phyloP scores from a whole-genome alignment of 768 basidiomycete genomes.

The Rubroboletus pulcherrimus region DNA sequence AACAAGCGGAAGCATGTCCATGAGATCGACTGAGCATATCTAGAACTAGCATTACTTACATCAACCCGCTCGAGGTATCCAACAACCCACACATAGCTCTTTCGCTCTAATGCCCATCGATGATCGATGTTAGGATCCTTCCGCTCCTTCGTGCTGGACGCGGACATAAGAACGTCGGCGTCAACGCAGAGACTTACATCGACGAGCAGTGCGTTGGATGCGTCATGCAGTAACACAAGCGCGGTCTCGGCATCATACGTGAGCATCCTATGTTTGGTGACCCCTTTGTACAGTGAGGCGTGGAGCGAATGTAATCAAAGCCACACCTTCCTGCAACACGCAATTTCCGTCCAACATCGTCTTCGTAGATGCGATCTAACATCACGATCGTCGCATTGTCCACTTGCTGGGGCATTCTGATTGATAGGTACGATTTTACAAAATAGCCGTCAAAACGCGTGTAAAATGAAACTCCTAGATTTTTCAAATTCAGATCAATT shows the following conservation, averaged over 20 bases:
- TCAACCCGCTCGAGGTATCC: conserved; percentile 53
- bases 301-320: conserved; percentile 11
- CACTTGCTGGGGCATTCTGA: conserved; percentile 46
- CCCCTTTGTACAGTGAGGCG: conserved; percentile 12
- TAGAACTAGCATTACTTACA: conserved; percentile 32
- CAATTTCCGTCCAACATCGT: conserved; percentile 48
- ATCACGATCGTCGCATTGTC: conserved; percentile 44
- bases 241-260: conserved; percentile 50
- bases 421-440: not conserved
- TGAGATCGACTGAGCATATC: conserved; percentile 14
- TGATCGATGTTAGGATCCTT: conserved; percentile 12
- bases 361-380: conserved; percentile 38
- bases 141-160: not conserved
- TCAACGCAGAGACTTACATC: conserved; percentile 54
- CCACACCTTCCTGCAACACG: conserved; percentile 58
- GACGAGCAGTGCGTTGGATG: conserved; percentile 49
- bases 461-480: not conserved
- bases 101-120: conserved; percentile 52
- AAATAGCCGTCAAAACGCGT: not conserved
- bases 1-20: conserved; percentile 10
- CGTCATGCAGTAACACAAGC: conserved; percentile 47
- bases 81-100: conserved; percentile 49
- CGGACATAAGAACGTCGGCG: conserved; percentile 19
- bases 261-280: conserved; percentile 43
- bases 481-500: conserved; percentile 1